A percentile compares a stretch with the other conserved stretches of the same genome.
These are phyloP conservation scores for Lophiotrema nucula DNA, from an alignment of 495 filamentous ascomycete species.

Conservation along the genomic window DNA sequence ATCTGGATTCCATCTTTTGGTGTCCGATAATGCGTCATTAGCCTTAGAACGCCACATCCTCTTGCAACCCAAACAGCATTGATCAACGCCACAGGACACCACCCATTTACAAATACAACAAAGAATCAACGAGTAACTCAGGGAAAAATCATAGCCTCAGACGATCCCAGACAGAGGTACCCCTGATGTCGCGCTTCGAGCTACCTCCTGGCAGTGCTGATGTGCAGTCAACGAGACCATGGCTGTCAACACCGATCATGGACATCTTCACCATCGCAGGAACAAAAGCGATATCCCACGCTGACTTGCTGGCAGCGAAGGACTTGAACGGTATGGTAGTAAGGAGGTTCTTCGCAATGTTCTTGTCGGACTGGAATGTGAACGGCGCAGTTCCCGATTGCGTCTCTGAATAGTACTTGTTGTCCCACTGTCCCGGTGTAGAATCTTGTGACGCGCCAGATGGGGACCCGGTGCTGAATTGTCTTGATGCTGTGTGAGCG, in stretches of 20 bases:
- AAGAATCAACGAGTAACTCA: too few relatives aligned
- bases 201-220: slow-evolving; percentile 26
- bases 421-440: slow-evolving; percentile 35
- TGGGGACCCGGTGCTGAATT: slow-evolving; percentile 20
- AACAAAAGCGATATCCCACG: slow-evolving; percentile 32
- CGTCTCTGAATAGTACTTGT: slow-evolving; percentile 28
- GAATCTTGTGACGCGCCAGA: slow-evolving; percentile 28
- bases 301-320: slow-evolving; percentile 28
- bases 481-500: slow-evolving; percentile 29
- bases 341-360: slow-evolving; percentile 16
- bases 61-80: background rate
- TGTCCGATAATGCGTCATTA: too few relatives aligned
- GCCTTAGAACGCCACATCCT: too few relatives aligned
- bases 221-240: slow-evolving; percentile 29
- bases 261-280: slow-evolving; percentile 33
- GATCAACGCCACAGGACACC: background rate
- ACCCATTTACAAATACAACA: background rate
- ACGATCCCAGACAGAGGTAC: slow-evolving; percentile 17
- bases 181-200: slow-evolving; percentile 24
- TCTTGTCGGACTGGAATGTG: slow-evolving; percentile 29
- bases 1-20: too few relatives aligned
- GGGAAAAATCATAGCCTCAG: too few relatives aligned
- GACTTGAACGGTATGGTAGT: slow-evolving; percentile 2
- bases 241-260: slow-evolving; percentile 27
- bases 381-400: slow-evolving; percentile 24